phyloP scores from a whole-genome alignment of 2,329 filamentous ascomycete species.

The Escovopsis sp. region DNA sequence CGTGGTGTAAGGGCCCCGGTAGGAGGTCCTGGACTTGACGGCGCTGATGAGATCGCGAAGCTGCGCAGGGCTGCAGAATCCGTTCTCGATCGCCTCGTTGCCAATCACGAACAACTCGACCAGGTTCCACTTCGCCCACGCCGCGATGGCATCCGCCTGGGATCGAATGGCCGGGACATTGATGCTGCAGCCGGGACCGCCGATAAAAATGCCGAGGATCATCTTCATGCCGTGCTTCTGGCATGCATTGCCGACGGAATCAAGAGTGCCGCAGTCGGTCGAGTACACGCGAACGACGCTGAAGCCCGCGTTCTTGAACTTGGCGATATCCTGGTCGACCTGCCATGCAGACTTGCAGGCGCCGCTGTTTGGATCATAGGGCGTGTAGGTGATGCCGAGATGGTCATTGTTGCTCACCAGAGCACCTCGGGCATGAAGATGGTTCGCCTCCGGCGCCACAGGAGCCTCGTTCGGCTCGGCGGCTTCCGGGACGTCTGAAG shows the following conservation, averaged over 20 bases:
- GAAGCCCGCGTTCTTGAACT: slow-evolving; percentile 54
- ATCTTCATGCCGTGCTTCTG: slow-evolving; percentile 53
- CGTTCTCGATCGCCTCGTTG: slow-evolving; percentile 79
- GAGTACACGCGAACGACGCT: slow-evolving; percentile 68
- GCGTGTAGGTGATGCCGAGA: slow-evolving; percentile 70
- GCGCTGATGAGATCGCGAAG: slow-evolving; percentile 57
- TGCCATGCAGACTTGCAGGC: slow-evolving; percentile 48
- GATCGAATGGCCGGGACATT: slow-evolving; percentile 43
- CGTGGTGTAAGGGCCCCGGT: slow-evolving; percentile 63
- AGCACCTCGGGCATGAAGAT: slow-evolving; percentile 13
- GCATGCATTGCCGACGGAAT: slow-evolving; percentile 57
- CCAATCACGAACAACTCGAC: slow-evolving; percentile 73
- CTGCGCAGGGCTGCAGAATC: slow-evolving; percentile 44
- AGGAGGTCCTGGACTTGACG: slow-evolving; percentile 51
- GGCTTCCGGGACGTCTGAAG: slow-evolving; percentile 9
- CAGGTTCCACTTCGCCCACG: slow-evolving; percentile 58
- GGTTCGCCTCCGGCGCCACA: not conserved
- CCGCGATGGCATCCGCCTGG: slow-evolving; percentile 59
- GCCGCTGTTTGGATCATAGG: slow-evolving; percentile 42
- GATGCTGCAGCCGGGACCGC: slow-evolving; percentile 44
- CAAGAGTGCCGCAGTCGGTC: slow-evolving; percentile 73
- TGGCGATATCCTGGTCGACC: slow-evolving; percentile 43
- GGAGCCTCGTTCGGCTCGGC: slow-evolving; percentile 6
- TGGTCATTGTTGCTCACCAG: slow-evolving; percentile 33
- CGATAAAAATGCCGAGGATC: slow-evolving; percentile 81